Conservation (phyloP, 371 early-diverging fungal genomes). For the Apophysomyces ossiformis region DNA sequence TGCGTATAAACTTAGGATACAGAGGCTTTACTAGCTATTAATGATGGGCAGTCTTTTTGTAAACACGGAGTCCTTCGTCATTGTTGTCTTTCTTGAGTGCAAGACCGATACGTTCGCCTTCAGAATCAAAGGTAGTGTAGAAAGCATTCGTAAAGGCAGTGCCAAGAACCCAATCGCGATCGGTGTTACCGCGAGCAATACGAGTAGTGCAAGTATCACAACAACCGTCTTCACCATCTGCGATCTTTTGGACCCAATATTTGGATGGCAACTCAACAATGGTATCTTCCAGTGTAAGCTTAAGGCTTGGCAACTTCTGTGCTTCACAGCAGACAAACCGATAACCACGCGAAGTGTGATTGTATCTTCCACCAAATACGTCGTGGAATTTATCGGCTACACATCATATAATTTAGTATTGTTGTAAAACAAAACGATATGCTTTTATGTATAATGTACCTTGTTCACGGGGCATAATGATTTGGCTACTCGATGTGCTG, state of each 20-base stretch:
- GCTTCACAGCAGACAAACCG: constrained; percentile 43
- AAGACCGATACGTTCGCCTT: constrained; percentile 41
- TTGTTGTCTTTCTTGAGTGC: constrained; percentile 44
- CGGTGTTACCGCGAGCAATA: constrained; percentile 40
- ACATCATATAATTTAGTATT: neutral
- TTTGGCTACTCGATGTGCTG: constrained; percentile 39
- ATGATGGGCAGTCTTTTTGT: constrained; percentile 35
- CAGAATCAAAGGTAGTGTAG: constrained; percentile 50
- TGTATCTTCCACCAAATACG: constrained; percentile 38
- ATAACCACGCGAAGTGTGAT: constrained; percentile 31
- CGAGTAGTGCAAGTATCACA: constrained; percentile 47
- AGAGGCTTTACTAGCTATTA: constrained; percentile 13
- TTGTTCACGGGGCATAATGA: constrained; percentile 46
- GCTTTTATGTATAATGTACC: constrained; percentile 2
- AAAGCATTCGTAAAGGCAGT: constrained; percentile 47
- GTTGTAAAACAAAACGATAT: neutral
- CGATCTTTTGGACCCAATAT: constrained; percentile 39
- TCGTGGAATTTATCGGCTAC: constrained; percentile 46
- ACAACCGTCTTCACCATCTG: constrained; percentile 39
- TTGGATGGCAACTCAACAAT: constrained; percentile 45
- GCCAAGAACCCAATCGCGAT: constrained; percentile 52
- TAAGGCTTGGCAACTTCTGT: constrained; percentile 38
- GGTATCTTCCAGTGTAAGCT: constrained; percentile 40
- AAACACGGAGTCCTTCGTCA: constrained; percentile 39
- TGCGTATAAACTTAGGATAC: neutral